Evolutionary conservation across 2,329 filamentous ascomycete genomes (phyloP).

Genomic region (Fusarium proliferatum): DNA sequence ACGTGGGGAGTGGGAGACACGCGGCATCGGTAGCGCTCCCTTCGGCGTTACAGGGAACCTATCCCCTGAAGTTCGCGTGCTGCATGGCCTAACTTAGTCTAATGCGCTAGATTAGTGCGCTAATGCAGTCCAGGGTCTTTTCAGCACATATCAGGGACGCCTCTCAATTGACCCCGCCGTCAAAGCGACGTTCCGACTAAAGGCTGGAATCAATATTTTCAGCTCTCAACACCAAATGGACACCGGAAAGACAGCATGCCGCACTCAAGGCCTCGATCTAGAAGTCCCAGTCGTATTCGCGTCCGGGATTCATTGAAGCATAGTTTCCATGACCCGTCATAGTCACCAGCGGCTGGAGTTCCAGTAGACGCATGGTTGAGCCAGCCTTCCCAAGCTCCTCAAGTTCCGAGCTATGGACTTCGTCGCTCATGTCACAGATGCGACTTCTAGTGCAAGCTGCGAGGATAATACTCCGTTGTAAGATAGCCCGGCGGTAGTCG

Average conservation of each 20-base stretch:
- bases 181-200: background rate
- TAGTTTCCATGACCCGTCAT: no score
- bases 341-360: no score
- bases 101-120: accelerated
- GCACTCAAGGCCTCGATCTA: accelerated
- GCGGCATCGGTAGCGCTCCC: background rate
- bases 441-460: no score
- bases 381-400: no score
- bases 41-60: background rate
- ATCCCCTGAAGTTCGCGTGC: background rate
- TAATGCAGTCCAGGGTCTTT: background rate
- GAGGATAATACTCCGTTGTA: no score
- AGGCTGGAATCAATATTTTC: background rate
- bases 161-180: background rate
- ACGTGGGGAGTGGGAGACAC: background rate
- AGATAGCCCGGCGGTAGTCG: no score
- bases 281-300: no score
- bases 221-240: background rate
- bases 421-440: no score
- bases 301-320: no score
- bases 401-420: no score
- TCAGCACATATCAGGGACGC: background rate
- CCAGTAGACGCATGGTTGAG: no score
- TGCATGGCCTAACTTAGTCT: background rate
- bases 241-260: background rate